phyloP scores from a whole-genome alignment of 768 basidiomycete genomes.

The Mrakia blollopis region DNA sequence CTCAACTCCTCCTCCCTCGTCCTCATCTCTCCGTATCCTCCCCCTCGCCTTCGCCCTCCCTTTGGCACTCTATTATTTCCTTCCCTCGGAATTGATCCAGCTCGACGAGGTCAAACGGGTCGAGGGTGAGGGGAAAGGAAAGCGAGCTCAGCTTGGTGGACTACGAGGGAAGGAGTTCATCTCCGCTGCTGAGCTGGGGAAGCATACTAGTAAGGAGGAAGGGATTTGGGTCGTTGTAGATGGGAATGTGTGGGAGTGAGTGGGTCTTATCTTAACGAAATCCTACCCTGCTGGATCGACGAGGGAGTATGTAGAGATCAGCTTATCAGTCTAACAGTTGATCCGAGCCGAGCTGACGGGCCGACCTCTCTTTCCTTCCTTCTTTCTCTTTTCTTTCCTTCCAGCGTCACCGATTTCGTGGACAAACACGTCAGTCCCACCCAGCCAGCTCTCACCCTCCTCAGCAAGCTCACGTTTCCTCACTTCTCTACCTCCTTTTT shows the following conservation, averaged over 20 bases:
- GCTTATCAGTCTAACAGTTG: not conserved
- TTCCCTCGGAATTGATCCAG: not conserved
- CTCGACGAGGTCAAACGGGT: not conserved
- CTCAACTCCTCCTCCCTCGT: not conserved
- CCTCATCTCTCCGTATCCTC: not conserved
- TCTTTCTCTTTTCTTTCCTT: not conserved
- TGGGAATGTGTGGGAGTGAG: conserved; percentile 23
- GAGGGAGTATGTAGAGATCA: not conserved
- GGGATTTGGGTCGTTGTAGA: conserved; percentile 14
- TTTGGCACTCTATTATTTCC: not conserved
- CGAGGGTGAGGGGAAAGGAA: not conserved
- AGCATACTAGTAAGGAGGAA: not conserved
- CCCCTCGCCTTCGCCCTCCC: not conserved
- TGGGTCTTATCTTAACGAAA: not conserved
- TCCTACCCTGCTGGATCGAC: too few relatives aligned
- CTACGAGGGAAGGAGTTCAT: not conserved
- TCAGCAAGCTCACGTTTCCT: not conserved
- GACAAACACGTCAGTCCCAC: not conserved
- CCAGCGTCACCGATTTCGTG: conserved; percentile 6
- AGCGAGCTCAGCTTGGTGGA: not conserved
- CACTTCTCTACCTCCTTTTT: too few relatives aligned
- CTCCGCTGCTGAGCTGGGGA: not conserved
- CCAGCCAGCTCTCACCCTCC: not conserved
- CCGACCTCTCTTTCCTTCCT: not conserved
- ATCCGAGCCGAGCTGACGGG: not conserved